phyloP scores from a whole-genome alignment of 306 rosid species.

The Rosa chinensis region DNA sequence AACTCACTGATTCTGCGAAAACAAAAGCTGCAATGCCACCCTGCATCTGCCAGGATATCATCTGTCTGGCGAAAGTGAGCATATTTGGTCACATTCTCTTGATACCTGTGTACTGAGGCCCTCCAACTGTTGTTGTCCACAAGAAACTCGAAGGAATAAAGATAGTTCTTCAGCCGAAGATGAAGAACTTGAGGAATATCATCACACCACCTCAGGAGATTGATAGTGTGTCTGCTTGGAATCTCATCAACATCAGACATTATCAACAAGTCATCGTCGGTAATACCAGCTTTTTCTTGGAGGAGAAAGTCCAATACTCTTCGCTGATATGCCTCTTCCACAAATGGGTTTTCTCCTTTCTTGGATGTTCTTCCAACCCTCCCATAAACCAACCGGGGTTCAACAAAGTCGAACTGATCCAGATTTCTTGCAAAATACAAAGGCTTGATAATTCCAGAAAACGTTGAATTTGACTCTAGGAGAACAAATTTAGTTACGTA shows the following conservation, averaged over 20 bases:
- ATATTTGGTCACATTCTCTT: background rate
- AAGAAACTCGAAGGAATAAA: background rate
- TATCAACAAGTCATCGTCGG: background rate
- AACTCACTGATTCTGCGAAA: background rate
- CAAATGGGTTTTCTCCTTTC: background rate
- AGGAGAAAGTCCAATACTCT: background rate
- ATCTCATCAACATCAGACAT: conserved; percentile 3
- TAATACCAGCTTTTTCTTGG: background rate
- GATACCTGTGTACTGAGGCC: background rate
- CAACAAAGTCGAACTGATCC: background rate
- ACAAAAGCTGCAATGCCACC: conserved; percentile 3
- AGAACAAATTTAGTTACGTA: background rate
- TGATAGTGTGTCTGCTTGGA: background rate
- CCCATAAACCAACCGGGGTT: background rate
- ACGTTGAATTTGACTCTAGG: background rate
- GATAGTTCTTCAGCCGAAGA: background rate
- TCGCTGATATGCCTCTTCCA: background rate
- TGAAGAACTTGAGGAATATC: background rate
- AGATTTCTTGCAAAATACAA: background rate
- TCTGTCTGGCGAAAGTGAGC: background rate
- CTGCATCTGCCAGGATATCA: background rate
- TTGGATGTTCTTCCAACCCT: background rate
- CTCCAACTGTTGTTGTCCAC: background rate
- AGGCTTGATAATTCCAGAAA: background rate
- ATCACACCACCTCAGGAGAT: background rate